Evolutionary conservation across 805 yeast genomes (phyloP), one percentile per base, ranked within the genome.

Genomic region (Metschnikowia aberdeeniae): DNA sequence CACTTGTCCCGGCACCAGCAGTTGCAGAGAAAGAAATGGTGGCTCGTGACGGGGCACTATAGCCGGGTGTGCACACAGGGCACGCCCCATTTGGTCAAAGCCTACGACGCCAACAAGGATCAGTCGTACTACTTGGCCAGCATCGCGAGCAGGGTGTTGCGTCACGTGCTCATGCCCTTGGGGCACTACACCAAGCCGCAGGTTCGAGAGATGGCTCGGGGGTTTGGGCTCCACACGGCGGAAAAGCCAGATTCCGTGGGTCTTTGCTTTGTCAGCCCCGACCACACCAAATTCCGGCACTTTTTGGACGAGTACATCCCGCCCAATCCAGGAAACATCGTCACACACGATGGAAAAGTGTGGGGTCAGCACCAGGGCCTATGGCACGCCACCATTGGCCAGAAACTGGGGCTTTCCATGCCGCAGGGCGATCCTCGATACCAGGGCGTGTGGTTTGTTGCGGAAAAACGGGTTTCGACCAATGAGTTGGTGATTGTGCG

Each of bases 321-420:
- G 10, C 82, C 85, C 1, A 72, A 72, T 6, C 89, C 89, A 1
- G 99, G 98, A 0, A 76, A 86, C 48, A 80, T 93, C 7, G 73
- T 88, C n/a, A 84, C 90, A 0, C 79, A 76, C 45, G 84, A 80
- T 45, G 95, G 95, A 4, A 68, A 66, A 42, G 72, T 80, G 0
- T 89, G 93, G 80, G 98, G 97, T 0, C 56, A 63, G 39, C 99
- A 93, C 62, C 67, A 76, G 24, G 99, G 99, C 0, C 61, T 93
- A 8, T 93, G 98, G 98, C 81, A 86, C 38, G 92, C 88, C n/a
- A 93, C 99, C 0, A 80, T 92, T 19, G 99, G 99, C 0, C 98
- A 93, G 65, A 78, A 82, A 50, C 76, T 84, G 13, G 81, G 90
- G 3, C 65, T 89, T 1, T 75, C 88, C 0, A 77, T 92, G 86